Conservation (phyloP, 2,329 filamentous ascomycete genomes). For the Mycocentrospora acerina region DNA sequence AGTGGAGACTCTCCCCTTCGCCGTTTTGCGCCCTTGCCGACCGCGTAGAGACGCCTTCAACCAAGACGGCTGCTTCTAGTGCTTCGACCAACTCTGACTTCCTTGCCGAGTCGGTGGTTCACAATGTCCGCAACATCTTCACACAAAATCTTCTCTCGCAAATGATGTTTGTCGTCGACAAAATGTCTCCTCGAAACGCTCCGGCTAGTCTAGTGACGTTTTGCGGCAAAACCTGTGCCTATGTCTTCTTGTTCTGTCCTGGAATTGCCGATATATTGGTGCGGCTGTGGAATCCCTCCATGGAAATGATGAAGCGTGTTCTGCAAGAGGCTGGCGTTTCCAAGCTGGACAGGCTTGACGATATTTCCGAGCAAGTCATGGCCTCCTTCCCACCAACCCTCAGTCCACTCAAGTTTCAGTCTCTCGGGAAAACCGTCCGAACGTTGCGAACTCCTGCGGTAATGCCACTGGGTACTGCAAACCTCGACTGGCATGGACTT, state of each 20-base stretch:
- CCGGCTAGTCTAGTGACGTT: constrained; percentile 71
- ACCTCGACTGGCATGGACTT: constrained; percentile 80
- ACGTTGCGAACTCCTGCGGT: constrained; percentile 66
- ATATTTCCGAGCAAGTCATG: constrained; percentile 62
- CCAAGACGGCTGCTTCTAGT: constrained; percentile 58
- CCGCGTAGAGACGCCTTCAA: constrained; percentile 50
- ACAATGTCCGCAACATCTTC: constrained; percentile 88
- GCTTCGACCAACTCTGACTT: constrained; percentile 66
- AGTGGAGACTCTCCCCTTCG: constrained; percentile 77
- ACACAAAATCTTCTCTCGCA: constrained; percentile 78
- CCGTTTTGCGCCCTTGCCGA: constrained; percentile 65
- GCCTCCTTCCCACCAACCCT: constrained; percentile 69
- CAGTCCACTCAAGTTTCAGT: constrained; percentile 62
- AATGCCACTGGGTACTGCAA: constrained; percentile 66
- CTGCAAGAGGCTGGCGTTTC: constrained; percentile 67
- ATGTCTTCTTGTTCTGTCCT: constrained; percentile 90
- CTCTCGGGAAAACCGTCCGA: constrained; percentile 60
- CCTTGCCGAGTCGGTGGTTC: constrained; percentile 73
- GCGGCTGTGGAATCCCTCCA: constrained; percentile 73
- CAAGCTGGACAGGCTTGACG: constrained; percentile 53
- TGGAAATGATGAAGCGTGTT: constrained; percentile 69
- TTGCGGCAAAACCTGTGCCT: constrained; percentile 86
- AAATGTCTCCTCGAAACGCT: constrained; percentile 77
- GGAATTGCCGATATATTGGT: constrained; percentile 82
- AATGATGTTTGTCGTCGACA: constrained; percentile 84